Base-by-base conservation (phyloP, 2,329 filamentous ascomycete species). In the Alternaria arbusti region DNA sequence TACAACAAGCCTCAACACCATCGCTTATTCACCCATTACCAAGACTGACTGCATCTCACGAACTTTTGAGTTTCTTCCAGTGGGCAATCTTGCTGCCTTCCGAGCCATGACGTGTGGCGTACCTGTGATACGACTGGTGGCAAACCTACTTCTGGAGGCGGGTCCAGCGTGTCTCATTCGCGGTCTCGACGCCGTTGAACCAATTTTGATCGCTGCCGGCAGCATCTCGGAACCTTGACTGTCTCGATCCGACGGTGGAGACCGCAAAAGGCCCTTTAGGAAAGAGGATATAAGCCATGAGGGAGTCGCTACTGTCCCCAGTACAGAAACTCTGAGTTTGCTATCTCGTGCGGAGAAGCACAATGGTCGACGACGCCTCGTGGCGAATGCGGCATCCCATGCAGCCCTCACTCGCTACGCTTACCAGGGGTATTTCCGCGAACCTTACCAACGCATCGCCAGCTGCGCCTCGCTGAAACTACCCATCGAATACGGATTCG, bases 241-340 rank as follows among this genome's bases (percentile, higher is more conserved):
- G 55, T 52, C 59, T 60, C 57, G 54, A 61, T 65, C 62, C 66
- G 60, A 59, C 56, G 56, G 67, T 63, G 63, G 69, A 67, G 69
- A 68, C 74, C 72, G 75, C 62, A 78, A 70, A 78, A 75, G 75
- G 76, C 71, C 76, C 77, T 78, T 78, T 74, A 69, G 40, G 23
- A 52, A 55, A 59, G 57, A 64, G 65, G 63, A 74, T 76, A 75
- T 77, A 78, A 74, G 66, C 68, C 61, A 63, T 49, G 46, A 64
- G 20, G 63, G 61, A 55, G 69, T 68, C 67, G 67, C 71, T 64
- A 64, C 57, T 57, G 47, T 32, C 46, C 36, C 52, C 54, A 28
- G 52, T 52, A 44, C 30, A 26, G 49, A 26, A 51, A 20, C 46
- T 52, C 51, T 26, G 55, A 51, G 51, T 51, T 43, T 60, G 52